A percentile compares a stretch with the other conserved stretches of the same genome.
Evolutionary conservation across 495 filamentous ascomycete genomes (phyloP).

Genomic region (Umbilicaria muhlenbergii): DNA sequence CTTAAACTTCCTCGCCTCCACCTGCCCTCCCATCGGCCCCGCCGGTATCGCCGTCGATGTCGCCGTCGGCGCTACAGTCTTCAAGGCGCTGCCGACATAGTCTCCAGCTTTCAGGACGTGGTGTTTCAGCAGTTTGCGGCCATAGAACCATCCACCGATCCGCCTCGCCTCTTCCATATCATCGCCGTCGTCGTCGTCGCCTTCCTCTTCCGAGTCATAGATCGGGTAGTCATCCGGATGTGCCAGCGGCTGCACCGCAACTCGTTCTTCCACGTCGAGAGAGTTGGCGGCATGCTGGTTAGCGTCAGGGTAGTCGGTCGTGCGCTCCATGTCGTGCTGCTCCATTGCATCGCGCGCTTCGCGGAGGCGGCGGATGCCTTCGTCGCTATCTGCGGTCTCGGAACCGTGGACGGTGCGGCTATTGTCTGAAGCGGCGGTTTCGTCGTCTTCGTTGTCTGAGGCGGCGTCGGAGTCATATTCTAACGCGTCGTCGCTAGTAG

Average conservation of each 20-base stretch:
- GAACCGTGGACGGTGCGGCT: conserved; percentile 4
- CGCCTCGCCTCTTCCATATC: conserved; percentile 57
- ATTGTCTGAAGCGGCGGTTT: conserved; percentile 21
- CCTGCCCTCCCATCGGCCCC: conserved; percentile 32
- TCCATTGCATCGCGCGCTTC: conserved; percentile 28
- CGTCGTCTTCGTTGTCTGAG: conserved; percentile 41
- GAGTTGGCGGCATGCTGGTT: conserved; percentile 25
- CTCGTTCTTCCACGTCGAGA: conserved; percentile 63
- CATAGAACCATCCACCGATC: conserved; percentile 57
- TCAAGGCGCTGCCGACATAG: conserved; percentile 27
- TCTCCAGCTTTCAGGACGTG: conserved; percentile 25
- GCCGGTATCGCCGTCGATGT: conserved; percentile 41
- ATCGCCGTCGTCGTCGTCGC: conserved; percentile 43
- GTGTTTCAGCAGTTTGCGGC: conserved; percentile 35
- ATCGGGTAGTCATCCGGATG: conserved; percentile 59
- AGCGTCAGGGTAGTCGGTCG: conserved; percentile 25
- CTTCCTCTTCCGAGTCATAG: conserved; percentile 86
- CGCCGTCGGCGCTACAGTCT: conserved; percentile 40
- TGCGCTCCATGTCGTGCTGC: conserved; percentile 30
- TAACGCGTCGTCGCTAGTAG: conserved; percentile 56
- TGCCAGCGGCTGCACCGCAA: conserved; percentile 41
- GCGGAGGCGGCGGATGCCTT: conserved; percentile 24
- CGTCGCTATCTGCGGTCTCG: conserved; percentile 9
- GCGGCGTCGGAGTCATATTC: conserved; percentile 49
- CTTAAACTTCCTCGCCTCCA: conserved; percentile 54